These are phyloP conservation scores for Leccinum insolens DNA, from an alignment of 1,284 basidiomycete species.

Conservation along the genomic window DNA sequence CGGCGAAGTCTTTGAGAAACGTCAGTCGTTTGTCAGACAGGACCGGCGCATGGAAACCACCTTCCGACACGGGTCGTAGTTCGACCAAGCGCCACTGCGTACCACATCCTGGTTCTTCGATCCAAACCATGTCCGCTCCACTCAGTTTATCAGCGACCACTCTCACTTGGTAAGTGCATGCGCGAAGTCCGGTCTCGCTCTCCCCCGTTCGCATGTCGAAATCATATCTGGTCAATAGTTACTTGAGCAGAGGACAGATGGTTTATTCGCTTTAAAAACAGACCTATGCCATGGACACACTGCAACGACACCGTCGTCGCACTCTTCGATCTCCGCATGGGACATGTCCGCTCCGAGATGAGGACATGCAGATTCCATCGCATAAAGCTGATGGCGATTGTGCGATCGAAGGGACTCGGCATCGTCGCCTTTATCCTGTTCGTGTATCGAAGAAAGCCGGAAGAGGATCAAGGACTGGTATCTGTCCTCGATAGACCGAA, in stretches of 20 bases:
- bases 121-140: constrained; percentile 58
- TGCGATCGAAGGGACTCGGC: background rate
- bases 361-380: constrained; percentile 61
- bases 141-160: constrained; percentile 44
- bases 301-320: constrained; percentile 48
- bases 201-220: too few relatives aligned
- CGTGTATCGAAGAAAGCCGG: background rate
- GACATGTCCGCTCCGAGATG: constrained; percentile 85
- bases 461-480: constrained; percentile 4
- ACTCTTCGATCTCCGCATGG: constrained; percentile 58
- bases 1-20: background rate
- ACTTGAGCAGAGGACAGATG: too few relatives aligned
- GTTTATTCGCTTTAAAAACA: too few relatives aligned
- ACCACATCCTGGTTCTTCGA: constrained; percentile 44
- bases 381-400: constrained; percentile 57
- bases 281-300: constrained; percentile 86
- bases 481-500: background rate
- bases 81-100: constrained; percentile 4
- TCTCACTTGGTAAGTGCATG: constrained; percentile 63
- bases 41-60: background rate
- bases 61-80: constrained; percentile 6
- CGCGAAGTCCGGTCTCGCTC: too few relatives aligned
- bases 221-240: background rate
- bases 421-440: background rate
- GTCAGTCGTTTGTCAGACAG: background rate